Percentiles rank a stretch among this genome's conserved stretches.
Conservation (phyloP, 352 stramenopile genomes). For the Pythium plurisporium region DNA sequence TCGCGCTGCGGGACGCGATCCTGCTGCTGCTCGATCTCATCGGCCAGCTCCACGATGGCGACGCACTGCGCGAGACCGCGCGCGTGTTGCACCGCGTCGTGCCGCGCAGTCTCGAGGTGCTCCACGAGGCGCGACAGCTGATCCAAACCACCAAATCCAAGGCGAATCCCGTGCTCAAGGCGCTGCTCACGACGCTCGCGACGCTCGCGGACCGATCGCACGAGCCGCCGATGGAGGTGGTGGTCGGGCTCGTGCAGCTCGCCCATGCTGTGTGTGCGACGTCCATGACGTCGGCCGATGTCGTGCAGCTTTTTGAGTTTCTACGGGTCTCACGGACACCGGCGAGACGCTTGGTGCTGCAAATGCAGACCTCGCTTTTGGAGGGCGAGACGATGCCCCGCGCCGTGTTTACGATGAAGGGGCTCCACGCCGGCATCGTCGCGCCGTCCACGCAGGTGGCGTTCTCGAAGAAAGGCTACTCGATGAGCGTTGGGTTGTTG, state of each 20-base stretch:
- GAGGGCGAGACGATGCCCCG: conserved; percentile 48
- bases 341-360: conserved; percentile 40
- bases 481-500: conserved; percentile 58
- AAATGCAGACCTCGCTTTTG: conserved; percentile 55
- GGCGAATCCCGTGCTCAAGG: conserved; percentile 37
- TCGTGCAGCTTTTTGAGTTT: conserved; percentile 71
- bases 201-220: conserved; percentile 31
- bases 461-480: conserved; percentile 76
- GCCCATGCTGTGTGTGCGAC: conserved; percentile 41
- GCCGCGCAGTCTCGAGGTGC: conserved; percentile 4
- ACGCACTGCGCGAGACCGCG: background rate
- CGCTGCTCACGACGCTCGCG: conserved; percentile 41
- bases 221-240: conserved; percentile 18
- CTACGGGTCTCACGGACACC: conserved; percentile 46
- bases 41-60: conserved; percentile 3
- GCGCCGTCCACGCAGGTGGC: conserved; percentile 50
- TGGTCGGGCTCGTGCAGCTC: conserved; percentile 43
- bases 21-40: conserved; percentile 14
- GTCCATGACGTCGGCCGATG: conserved; percentile 53
- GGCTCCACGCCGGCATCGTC: conserved; percentile 55
- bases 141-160: conserved; percentile 8
- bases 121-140: conserved; percentile 17
- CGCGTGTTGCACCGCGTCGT: conserved; percentile 11
- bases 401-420: conserved; percentile 70
- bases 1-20: conserved; percentile 19